Conservation (phyloP, 495 filamentous ascomycete genomes). For the Podospora didyma region DNA sequence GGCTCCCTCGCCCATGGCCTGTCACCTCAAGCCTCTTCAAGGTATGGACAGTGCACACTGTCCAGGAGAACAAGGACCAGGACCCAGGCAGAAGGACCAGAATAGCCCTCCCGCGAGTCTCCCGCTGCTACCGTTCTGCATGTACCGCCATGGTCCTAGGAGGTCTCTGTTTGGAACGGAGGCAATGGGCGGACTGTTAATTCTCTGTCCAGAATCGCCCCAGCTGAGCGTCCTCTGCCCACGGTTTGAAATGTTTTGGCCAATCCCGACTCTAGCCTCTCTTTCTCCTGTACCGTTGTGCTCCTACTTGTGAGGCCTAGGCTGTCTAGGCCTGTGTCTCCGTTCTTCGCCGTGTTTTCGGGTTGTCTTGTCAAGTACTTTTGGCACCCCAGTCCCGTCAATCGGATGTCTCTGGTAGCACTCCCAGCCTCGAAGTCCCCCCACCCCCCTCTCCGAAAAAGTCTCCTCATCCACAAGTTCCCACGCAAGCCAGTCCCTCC, state of each 20-base stretch:
- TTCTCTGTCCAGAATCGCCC: neutral
- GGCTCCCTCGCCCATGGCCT: neutral
- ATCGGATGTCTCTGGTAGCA: slow-evolving; percentile 25
- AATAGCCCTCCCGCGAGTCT: slow-evolving; percentile 15
- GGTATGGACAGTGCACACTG: neutral
- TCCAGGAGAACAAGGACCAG: neutral
- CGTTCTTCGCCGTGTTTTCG: slow-evolving; percentile 6
- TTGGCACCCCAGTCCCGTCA: slow-evolving; percentile 20
- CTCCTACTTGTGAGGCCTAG: neutral
- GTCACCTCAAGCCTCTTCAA: neutral
- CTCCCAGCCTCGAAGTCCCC: slow-evolving; percentile 16
- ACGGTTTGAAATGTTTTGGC: neutral
- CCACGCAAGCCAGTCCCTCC: slow-evolving; percentile 15
- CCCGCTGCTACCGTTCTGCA: slow-evolving; percentile 16
- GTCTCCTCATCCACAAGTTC: slow-evolving; percentile 22
- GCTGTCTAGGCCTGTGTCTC: slow-evolving; percentile 3
- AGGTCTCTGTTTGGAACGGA: slow-evolving; percentile 15
- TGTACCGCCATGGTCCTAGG: slow-evolving; percentile 14
- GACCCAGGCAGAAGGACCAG: slow-evolving; percentile 5
- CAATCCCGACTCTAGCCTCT: slow-evolving; percentile 14
- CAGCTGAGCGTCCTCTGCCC: neutral
- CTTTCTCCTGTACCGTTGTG: neutral
- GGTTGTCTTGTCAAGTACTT: slow-evolving; percentile 20
- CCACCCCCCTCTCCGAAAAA: slow-evolving; percentile 12
- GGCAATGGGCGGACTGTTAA: neutral